phyloP scores from a whole-genome alignment of 2,329 filamentous ascomycete genomes.

The Colletotrichum simmondsii region DNA sequence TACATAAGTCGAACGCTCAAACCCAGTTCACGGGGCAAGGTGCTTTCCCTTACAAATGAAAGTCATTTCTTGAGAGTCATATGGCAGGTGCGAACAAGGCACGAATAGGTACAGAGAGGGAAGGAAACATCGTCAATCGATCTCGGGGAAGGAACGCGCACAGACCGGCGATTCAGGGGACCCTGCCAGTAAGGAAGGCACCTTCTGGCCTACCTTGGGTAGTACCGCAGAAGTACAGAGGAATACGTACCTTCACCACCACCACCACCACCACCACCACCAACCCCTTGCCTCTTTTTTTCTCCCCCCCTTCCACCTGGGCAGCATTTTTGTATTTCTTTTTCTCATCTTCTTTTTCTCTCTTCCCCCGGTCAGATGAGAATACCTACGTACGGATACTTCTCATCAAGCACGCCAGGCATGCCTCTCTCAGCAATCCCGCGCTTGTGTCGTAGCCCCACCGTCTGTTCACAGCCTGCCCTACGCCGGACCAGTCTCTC shows the following conservation, averaged over 20 bases:
- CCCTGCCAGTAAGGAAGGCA: background rate
- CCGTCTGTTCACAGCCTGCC: slow-evolving; percentile 17
- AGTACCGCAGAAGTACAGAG: no score
- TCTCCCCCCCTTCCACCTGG: background rate
- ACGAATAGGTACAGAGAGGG: background rate
- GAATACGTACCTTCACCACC: no score
- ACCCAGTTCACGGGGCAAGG: no score
- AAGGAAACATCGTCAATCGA: background rate
- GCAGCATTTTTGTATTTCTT: background rate
- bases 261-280: no score
- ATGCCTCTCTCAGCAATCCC: background rate
- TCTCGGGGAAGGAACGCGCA: background rate
- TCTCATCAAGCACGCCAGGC: background rate
- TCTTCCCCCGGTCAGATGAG: background rate
- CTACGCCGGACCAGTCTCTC: background rate
- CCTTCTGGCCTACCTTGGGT: no score
- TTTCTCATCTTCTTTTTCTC: background rate
- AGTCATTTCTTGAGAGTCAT: background rate
- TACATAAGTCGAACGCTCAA: no score
- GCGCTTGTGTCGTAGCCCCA: background rate
- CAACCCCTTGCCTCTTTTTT: background rate
- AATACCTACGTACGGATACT: background rate
- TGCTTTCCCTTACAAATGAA: no score
- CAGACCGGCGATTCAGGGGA: background rate
- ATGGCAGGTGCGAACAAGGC: background rate